phyloP scores from a whole-genome alignment of 106 monocot species.

The Gastrodia elata region DNA sequence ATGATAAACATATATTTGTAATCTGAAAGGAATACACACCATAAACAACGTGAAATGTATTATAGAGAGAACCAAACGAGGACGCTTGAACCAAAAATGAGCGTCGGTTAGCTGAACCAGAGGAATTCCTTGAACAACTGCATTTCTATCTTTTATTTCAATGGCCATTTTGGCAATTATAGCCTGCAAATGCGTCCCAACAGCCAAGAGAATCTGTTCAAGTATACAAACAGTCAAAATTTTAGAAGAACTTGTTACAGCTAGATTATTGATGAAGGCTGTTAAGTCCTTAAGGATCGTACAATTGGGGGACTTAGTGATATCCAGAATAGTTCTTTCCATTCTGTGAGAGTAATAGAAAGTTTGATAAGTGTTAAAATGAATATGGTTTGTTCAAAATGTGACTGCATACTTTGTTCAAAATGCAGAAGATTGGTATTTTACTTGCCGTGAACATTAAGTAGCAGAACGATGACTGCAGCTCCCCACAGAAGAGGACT shows the following conservation, averaged over 20 bases:
- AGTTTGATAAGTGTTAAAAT: too few species aligned
- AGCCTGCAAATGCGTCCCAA: slow-evolving; percentile 84
- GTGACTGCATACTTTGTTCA: background rate
- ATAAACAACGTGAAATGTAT: slow-evolving; percentile 88
- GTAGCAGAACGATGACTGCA: slow-evolving; percentile 63
- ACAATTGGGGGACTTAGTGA: slow-evolving; percentile 70
- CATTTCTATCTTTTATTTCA: slow-evolving; percentile 67
- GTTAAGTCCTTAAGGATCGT: slow-evolving; percentile 12
- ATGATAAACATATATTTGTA: background rate
- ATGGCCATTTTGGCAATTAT: slow-evolving; percentile 82
- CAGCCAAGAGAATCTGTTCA: slow-evolving; percentile 60
- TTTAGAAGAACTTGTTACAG: slow-evolving; percentile 4
- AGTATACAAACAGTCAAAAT: slow-evolving; percentile 1
- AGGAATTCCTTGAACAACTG: slow-evolving; percentile 82
- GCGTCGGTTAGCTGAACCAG: slow-evolving; percentile 60
- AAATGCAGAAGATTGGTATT: background rate
- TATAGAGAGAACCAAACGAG: slow-evolving; percentile 48
- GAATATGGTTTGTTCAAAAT: background rate
- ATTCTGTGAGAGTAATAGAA: slow-evolving; percentile 31
- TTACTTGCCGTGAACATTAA: slow-evolving; percentile 76
- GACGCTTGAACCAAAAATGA: slow-evolving; percentile 83
- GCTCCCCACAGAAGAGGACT: slow-evolving; percentile 78
- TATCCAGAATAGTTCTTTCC: slow-evolving; percentile 66
- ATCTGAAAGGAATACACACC: slow-evolving; percentile 19
- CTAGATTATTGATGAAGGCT: background rate